phyloP scores from a whole-genome alignment of 164 flowering plant genomes.

The Saururus chinensis region DNA sequence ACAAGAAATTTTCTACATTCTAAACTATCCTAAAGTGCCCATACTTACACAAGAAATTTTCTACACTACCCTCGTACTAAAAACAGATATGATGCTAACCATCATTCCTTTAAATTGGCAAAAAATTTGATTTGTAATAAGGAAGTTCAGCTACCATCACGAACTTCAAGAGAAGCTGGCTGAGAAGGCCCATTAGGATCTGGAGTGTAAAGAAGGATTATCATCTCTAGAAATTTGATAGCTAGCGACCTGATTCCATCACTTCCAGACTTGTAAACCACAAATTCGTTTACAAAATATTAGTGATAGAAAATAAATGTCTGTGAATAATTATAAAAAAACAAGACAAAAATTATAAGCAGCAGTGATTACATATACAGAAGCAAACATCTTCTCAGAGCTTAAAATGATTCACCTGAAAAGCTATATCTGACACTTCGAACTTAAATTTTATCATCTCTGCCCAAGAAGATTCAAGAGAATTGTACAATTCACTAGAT shows the following conservation, averaged over 20 bases:
- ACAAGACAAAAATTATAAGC: not conserved
- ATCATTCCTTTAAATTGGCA: too few relatives aligned
- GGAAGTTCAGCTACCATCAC: conserved; percentile 39
- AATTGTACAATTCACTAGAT: conserved; percentile 52
- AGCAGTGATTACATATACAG: not conserved
- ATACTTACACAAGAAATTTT: too few relatives aligned
- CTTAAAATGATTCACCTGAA: conserved; percentile 36
- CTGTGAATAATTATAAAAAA: not conserved
- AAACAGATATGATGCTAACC: too few relatives aligned
- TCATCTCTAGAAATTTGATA: conserved; percentile 71
- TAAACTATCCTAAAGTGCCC: not conserved
- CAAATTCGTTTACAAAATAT: too few relatives aligned
- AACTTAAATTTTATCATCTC: conserved; percentile 83
- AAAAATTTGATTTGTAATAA: too few relatives aligned
- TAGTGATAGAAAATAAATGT: conserved; percentile 1
- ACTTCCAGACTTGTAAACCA: conserved; percentile 52
- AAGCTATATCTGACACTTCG: conserved; percentile 61
- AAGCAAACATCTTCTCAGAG: not conserved
- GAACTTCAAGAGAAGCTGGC: conserved; percentile 34
- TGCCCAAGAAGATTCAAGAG: conserved; percentile 62
- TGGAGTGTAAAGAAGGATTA: conserved; percentile 82
- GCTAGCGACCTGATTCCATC: conserved; percentile 69
- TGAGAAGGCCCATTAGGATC: conserved; percentile 72
- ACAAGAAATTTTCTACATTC: too few relatives aligned
- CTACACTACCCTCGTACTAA: too few relatives aligned